Base-by-base conservation (phyloP, 1,284 basidiomycete species). In the Leccinum pseudoinsigne region DNA sequence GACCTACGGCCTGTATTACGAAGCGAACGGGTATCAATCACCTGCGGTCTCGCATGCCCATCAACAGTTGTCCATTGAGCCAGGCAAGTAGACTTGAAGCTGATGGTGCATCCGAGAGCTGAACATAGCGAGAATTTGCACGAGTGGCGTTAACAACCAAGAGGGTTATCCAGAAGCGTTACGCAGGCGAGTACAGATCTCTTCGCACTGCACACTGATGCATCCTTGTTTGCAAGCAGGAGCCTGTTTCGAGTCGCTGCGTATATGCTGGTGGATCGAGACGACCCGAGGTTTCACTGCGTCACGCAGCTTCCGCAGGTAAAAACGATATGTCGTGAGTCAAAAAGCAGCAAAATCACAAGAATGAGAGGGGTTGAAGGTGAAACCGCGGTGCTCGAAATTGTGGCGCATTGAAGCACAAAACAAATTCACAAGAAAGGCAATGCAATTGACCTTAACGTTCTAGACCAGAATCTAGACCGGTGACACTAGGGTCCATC, bases 181-280 rank as follows among this genome's bases (percentile, higher is more conserved):
- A 26, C 40, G 31, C 10, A 69, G 62, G 62, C 57, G 18, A 69
- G 69, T 61, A 64, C 18, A 53, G 1, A 14, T 42, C 1, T 58
- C 47, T 53, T 40, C 2, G 23, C 31, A 45, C 14, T 61, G 8
- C 4, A 11, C n/a, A 3, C 21, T 36, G 18, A 7, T 3, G 28
- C 8, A 3, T 57, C 23, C 56, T 31, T 23, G 4, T 10, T 26
- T 54, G 28, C 50, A 31, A n/a, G 21, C 53, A 54, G 26, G 53
- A 23, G 2, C 12, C 47, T 51, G 11, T 47, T 21, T 47, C 18
- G 21, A 23, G 7, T 51, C 47, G 5, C 21, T 23, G 51, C 36
- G 38, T 8, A 54, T 38, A 18, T 23, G 47, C 18, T 12, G 16
- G 18, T n/a, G 10, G 10, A 34, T 47, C 14, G n/a, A 9, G 47